Evolutionary conservation across 108 stramenopile species (phyloP).

Genomic region (Discostella stelligeroides): DNA sequence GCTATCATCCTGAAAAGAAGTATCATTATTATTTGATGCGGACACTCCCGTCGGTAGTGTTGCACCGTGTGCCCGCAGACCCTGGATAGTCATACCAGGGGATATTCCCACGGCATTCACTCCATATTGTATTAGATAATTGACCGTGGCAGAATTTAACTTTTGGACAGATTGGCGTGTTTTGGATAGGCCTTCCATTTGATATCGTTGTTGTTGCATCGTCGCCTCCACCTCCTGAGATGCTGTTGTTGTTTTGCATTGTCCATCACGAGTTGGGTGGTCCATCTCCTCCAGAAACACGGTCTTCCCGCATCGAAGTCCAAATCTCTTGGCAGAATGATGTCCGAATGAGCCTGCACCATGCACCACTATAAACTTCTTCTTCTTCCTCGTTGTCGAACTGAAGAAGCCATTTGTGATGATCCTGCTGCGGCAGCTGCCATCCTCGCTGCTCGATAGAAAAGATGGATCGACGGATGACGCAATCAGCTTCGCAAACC

Average conservation of each 20-base stretch:
- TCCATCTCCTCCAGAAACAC: constrained; percentile 30
- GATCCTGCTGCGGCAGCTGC: neutral
- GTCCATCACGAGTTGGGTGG: neutral
- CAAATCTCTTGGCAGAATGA: constrained; percentile 70
- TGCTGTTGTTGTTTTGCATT: neutral
- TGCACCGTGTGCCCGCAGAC: constrained; percentile 57
- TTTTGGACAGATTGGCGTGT: constrained; percentile 70
- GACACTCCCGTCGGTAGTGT: neutral
- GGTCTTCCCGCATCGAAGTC: constrained; percentile 54
- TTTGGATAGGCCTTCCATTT: constrained; percentile 61
- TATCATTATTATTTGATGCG: neutral
- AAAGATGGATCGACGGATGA: constrained; percentile 27
- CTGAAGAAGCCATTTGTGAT: too few relatives aligned
- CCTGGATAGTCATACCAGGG: constrained; percentile 60
- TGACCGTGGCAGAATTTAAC: constrained; percentile 64
- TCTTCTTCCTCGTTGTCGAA: constrained; percentile 14
- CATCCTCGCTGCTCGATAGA: constrained; percentile 2
- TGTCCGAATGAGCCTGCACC: constrained; percentile 89
- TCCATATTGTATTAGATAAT: constrained; percentile 45
- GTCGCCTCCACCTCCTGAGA: neutral
- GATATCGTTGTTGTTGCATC: neutral
- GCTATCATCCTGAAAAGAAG: constrained; percentile 7
- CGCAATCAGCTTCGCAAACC: constrained; percentile 61
- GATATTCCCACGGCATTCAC: constrained; percentile 78
- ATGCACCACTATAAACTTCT: constrained; percentile 63